phyloP scores from a whole-genome alignment of 1,284 basidiomycete species.

The Moesziomyces sp. region DNA sequence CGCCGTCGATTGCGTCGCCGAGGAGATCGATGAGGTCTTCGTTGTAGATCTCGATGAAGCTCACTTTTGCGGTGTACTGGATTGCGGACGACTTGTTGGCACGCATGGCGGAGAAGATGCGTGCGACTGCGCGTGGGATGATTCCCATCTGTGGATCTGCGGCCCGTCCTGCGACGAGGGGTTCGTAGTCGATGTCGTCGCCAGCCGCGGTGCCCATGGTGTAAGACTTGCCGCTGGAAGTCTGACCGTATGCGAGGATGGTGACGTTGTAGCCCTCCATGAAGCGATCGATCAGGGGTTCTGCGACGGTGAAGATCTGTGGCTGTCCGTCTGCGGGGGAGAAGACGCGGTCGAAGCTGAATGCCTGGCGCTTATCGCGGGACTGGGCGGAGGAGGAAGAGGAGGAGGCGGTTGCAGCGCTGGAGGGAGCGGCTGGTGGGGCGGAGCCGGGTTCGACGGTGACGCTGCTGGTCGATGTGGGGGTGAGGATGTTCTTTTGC shows the following conservation, averaged over 20 bases:
- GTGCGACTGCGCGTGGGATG: constrained; percentile 92
- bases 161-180: constrained; percentile 48
- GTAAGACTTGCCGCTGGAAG: constrained; percentile 94
- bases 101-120: constrained; percentile 81
- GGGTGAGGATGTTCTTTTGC: constrained; percentile 82
- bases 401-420: constrained; percentile 70
- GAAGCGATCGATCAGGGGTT: constrained; percentile 87
- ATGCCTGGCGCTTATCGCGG: constrained; percentile 78
- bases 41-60: constrained; percentile 91
- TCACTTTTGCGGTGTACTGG: constrained; percentile 60
- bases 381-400: constrained; percentile 50
- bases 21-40: constrained; percentile 73
- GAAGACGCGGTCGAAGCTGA: constrained; percentile 94
- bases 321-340: constrained; percentile 83
- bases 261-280: constrained; percentile 97
- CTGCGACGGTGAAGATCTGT: constrained; percentile 84
- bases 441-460: constrained; percentile 52
- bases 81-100: constrained; percentile 70
- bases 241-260: constrained; percentile 97
- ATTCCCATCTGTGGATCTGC: constrained; percentile 74
- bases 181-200: constrained; percentile 55
- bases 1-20: constrained; percentile 53
- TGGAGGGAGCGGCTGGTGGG: constrained; percentile 59
- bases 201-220: constrained; percentile 77
- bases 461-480: constrained; percentile 69